Evolutionary conservation across 176 grass and related monocot species (phyloP).

Genomic region (Musa beccarii): DNA sequence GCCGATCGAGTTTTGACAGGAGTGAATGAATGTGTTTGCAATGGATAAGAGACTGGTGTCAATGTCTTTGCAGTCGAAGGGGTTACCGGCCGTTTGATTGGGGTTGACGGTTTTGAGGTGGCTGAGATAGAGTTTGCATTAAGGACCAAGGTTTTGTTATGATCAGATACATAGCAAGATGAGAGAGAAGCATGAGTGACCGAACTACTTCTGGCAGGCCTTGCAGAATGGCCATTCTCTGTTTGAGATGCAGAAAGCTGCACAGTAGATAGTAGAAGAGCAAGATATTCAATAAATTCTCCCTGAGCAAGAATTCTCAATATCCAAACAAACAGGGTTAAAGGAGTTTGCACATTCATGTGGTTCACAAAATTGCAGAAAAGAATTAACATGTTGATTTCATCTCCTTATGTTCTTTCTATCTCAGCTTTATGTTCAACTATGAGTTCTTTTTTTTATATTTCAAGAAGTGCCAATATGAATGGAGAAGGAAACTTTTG

Average conservation of each 20-base stretch:
- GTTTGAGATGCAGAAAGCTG: slow-evolving; percentile 62
- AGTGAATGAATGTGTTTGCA: slow-evolving; percentile 53
- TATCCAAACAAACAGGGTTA: not conserved
- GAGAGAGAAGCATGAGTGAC: slow-evolving; percentile 49
- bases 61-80: slow-evolving; percentile 41
- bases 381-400: not conserved
- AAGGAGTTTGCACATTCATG: not conserved
- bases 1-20: slow-evolving; percentile 42
- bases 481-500: not conserved
- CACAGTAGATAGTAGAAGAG: slow-evolving; percentile 19
- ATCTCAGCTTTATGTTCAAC: not conserved
- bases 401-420: not conserved
- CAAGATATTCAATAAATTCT: slow-evolving; percentile 24
- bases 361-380: not conserved
- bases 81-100: slow-evolving; percentile 39
- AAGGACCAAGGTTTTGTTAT: slow-evolving; percentile 50
- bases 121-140: slow-evolving; percentile 51
- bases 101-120: slow-evolving; percentile 66
- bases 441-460: too few relatives aligned
- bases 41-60: slow-evolving; percentile 33
- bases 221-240: slow-evolving; percentile 51
- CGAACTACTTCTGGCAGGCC: slow-evolving; percentile 60
- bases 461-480: too few relatives aligned
- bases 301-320: not conserved
- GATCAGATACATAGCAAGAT: slow-evolving; percentile 27